Evolutionary conservation across 345 rosid species (phyloP), one percentile per base, ranked within the genome.

Genomic region (Acer campestre): DNA sequence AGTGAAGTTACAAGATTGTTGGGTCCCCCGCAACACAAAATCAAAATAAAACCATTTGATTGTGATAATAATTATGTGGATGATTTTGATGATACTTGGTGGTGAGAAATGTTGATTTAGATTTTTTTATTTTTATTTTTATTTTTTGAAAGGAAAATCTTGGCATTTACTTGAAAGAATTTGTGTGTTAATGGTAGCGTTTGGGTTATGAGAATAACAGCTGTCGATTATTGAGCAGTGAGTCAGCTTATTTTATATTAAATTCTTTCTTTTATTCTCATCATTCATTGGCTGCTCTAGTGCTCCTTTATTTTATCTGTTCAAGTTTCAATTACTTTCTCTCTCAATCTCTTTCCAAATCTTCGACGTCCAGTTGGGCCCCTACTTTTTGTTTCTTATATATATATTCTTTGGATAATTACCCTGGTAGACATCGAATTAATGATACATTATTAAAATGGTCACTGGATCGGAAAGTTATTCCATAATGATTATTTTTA

Each of bases 1-100:
- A 8, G 63, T 59, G 8, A 59, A 59, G 22, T 59, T 59, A 3
- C 62, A 59, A 59, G 63, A 59, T 59, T 9, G 2, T 10, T 59
- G 25, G 63, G 63, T 3, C 63, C 63, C 58, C 63, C 63, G 46
- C 77, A 22, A 20, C 27, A 20, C 35, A 22, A 9, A 59, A 42
- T 61, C 16, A 40, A 25, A n/a, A 40, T 23, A 3, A 35, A 35
- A 12, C 25, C 62, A 58, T 51, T 51, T 0, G n/a, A 51, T 14
- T 13, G 56, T 51, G 56, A 58, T 8, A 8, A 18, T 58, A 9
- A 18, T 58, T 1, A 20, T 20, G 11, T 0, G 35, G 6, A 55
- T 27, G 10, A 20, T 11, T 27, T 56, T 31, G 74, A 18, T 23
- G 61, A 70, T 53, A 63, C 75, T 71, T 71, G 51, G 42, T 58